Evolutionary conservation across 164 flowering plant genomes (phyloP).

Genomic region (Aristolochia fimbriata): DNA sequence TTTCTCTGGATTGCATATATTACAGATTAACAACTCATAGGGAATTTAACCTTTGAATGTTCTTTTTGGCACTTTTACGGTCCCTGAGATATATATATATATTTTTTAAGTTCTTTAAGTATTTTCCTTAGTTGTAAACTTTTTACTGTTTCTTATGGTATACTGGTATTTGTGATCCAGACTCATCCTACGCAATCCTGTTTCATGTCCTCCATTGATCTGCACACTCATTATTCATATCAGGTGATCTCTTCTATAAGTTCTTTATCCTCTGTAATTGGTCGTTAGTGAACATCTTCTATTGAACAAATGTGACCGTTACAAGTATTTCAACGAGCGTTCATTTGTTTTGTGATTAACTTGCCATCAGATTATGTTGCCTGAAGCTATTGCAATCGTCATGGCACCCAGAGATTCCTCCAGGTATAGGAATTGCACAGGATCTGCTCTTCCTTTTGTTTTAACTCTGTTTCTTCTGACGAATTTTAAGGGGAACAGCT

Average conservation of each 20-base stretch:
- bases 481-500: too few relatives aligned
- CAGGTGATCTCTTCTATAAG: constrained; percentile 40
- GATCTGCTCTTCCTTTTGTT: too few relatives aligned
- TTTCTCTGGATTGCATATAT: too few relatives aligned
- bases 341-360: not conserved
- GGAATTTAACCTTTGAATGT: too few relatives aligned
- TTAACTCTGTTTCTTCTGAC: too few relatives aligned
- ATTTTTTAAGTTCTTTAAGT: too few relatives aligned
- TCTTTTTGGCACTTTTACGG: not conserved
- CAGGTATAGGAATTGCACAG: constrained; percentile 21
- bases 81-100: not conserved
- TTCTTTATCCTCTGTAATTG: not conserved
- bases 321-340: not conserved
- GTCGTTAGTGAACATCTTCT: not conserved
- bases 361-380: constrained; percentile 71
- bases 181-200: constrained; percentile 98
- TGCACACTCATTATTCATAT: constrained; percentile 95
- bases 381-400: constrained; percentile 93
- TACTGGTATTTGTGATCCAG: constrained; percentile 27
- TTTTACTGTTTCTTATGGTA: not conserved
- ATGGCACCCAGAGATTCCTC: constrained; percentile 89
- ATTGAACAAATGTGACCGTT: not conserved
- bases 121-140: too few relatives aligned
- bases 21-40: too few relatives aligned
- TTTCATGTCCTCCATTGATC: constrained; percentile 94